Evolutionary conservation across 805 yeast species (phyloP).

Genomic region (Candida coquimbonensis): DNA sequence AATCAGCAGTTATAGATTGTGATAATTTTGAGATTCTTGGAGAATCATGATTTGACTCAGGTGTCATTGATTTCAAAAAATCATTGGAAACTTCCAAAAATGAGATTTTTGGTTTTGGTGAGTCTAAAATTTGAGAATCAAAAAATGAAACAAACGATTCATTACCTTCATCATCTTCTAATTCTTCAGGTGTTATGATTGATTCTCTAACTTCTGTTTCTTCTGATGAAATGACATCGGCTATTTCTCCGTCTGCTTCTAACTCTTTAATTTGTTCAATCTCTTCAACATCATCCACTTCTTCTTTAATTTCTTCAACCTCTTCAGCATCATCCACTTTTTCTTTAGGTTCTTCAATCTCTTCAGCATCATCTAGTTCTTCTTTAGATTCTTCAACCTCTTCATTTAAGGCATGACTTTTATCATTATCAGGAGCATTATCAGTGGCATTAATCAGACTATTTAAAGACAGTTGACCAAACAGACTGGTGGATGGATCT

Average conservation of each 20-base stretch:
- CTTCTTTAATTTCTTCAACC: background rate
- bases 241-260: background rate
- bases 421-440: background rate
- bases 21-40: background rate
- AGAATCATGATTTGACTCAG: background rate
- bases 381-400: background rate
- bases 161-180: background rate
- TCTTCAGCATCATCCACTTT: background rate
- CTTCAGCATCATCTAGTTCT: background rate
- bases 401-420: background rate
- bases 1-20: background rate
- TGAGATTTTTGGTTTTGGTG: constrained; percentile 1
- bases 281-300: background rate
- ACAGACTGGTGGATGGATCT: constrained; percentile 21
- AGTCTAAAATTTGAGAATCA: background rate
- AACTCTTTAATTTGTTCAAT: background rate
- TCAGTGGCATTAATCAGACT: constrained; percentile 4
- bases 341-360: background rate
- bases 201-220: background rate
- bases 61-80: constrained; percentile 7
- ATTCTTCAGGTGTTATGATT: background rate
- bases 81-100: constrained; percentile 13
- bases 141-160: constrained; percentile 18
- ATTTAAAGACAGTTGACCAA: constrained; percentile 15
- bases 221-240: background rate